Conservation (phyloP, 345 rosid genomes). For the Citrus trifoliata region DNA sequence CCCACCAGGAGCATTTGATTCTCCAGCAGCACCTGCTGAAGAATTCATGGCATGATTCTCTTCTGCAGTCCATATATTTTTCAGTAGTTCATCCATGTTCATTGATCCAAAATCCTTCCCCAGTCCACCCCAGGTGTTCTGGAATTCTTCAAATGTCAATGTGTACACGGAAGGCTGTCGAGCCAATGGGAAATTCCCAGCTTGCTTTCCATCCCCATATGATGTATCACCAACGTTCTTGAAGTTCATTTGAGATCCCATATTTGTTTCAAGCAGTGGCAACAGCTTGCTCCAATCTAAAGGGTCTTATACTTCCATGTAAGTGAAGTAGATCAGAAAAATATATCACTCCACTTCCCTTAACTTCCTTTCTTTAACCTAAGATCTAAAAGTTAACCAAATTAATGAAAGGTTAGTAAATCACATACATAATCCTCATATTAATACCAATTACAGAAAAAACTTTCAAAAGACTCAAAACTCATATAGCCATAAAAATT, state of each 20-base stretch:
- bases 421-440: conserved; percentile 2
- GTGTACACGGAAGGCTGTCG: conserved; percentile 79
- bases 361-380: conserved; percentile 12
- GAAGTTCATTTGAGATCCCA: conserved; percentile 73
- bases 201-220: conserved; percentile 39
- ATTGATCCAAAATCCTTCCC: conserved; percentile 94
- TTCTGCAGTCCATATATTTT: conserved; percentile 88
- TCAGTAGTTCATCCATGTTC: conserved; percentile 96
- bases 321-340: conserved; percentile 12
- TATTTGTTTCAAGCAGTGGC: conserved; percentile 20
- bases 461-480: background rate
- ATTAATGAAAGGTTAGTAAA: conserved; percentile 5
- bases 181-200: conserved; percentile 42
- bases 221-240: conserved; percentile 49
- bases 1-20: conserved; percentile 39
- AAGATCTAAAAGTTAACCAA: conserved; percentile 18
- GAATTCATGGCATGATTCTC: conserved; percentile 62
- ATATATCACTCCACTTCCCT: conserved; percentile 16
- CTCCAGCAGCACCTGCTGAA: conserved; percentile 26
- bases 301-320: conserved; percentile 12
- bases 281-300: conserved; percentile 11
- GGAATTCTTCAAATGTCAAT: conserved; percentile 85
- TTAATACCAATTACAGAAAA: background rate
- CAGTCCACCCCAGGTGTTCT: conserved; percentile 63
- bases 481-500: background rate